These are phyloP conservation scores for Silene conica DNA, from an alignment of 148 eudicot species.

Conservation along the genomic window DNA sequence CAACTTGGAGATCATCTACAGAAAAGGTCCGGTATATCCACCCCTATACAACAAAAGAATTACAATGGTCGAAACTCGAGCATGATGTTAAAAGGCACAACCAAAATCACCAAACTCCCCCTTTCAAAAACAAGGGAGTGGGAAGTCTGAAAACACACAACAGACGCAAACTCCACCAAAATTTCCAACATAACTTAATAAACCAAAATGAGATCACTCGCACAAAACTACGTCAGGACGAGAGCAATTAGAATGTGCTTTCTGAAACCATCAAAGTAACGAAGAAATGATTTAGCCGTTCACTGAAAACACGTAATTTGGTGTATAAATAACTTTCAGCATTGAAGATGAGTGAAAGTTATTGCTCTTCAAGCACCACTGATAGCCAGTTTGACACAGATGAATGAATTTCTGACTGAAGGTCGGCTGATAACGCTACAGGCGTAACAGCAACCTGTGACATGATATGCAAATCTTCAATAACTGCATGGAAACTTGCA, in stretches of 20 bases:
- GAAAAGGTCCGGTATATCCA: slow-evolving; percentile 12
- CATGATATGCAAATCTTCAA: slow-evolving; percentile 8
- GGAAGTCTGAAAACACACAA: neutral
- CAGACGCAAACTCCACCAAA: slow-evolving; percentile 7
- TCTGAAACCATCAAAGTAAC: slow-evolving; percentile 16
- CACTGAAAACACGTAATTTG: neutral
- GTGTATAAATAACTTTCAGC: neutral
- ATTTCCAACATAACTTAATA: slow-evolving; percentile 6
- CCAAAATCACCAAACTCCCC: slow-evolving; percentile 9
- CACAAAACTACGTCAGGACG: slow-evolving; percentile 18
- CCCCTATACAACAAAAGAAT: slow-evolving; percentile 30
- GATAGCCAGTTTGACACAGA: slow-evolving; percentile 41
- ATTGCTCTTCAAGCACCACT: slow-evolving; percentile 28
- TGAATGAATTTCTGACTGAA: slow-evolving; percentile 32
- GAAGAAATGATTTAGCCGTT: neutral
- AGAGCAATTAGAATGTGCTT: slow-evolving; percentile 19
- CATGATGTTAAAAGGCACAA: slow-evolving; percentile 2
- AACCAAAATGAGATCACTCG: neutral
- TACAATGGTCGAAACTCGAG: slow-evolving; percentile 5
- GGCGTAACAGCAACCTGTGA: slow-evolving; percentile 43
- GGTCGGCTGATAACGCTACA: slow-evolving; percentile 31
- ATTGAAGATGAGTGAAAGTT: neutral
- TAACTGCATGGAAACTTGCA: neutral
- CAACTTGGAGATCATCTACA: slow-evolving; percentile 4
- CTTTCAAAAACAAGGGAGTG: slow-evolving; percentile 12